These are phyloP conservation scores for Kodamaea nitidulidarum DNA, from an alignment of 805 yeast species.

Conservation along the genomic window DNA sequence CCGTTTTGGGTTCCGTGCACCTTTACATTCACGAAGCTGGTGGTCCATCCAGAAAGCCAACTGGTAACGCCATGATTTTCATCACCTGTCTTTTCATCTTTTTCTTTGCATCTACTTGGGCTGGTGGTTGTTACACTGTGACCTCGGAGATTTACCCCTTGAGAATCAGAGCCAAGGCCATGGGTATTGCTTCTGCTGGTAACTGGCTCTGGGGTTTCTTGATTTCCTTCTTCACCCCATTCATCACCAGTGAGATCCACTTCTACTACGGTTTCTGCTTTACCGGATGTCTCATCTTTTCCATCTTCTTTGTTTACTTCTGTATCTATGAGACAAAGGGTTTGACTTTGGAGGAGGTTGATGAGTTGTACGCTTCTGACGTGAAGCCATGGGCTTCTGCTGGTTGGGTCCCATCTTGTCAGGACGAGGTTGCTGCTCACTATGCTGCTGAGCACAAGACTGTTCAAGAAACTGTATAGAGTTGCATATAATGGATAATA, in stretches of 20 bases:
- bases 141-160: constrained; percentile 27
- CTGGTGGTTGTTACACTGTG: constrained; percentile 27
- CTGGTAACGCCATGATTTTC: constrained; percentile 30
- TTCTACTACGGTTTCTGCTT: constrained; percentile 66
- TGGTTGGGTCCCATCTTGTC: constrained; percentile 48
- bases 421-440: constrained; percentile 22
- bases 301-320: constrained; percentile 68
- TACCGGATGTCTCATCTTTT: constrained; percentile 58
- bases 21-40: constrained; percentile 15
- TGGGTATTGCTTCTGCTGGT: constrained; percentile 28
- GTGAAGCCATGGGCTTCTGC: constrained; percentile 40
- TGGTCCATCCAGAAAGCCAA: constrained; percentile 21
- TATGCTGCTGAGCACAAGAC: constrained; percentile 12
- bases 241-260: constrained; percentile 55
- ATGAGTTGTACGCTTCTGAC: constrained; percentile 53
- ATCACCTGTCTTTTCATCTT: constrained; percentile 26
- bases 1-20: constrained; percentile 21
- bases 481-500: constrained; percentile 2
- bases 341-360: constrained; percentile 77
- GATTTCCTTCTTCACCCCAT: constrained; percentile 60
- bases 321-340: constrained; percentile 78
- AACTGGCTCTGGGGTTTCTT: constrained; percentile 32
- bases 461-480: background rate
- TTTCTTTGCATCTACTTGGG: constrained; percentile 30
- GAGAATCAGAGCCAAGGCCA: constrained; percentile 28